Evolutionary conservation across 345 rosid species (phyloP), one percentile per base, ranked within the genome.

Genomic region (Anacardium occidentale): DNA sequence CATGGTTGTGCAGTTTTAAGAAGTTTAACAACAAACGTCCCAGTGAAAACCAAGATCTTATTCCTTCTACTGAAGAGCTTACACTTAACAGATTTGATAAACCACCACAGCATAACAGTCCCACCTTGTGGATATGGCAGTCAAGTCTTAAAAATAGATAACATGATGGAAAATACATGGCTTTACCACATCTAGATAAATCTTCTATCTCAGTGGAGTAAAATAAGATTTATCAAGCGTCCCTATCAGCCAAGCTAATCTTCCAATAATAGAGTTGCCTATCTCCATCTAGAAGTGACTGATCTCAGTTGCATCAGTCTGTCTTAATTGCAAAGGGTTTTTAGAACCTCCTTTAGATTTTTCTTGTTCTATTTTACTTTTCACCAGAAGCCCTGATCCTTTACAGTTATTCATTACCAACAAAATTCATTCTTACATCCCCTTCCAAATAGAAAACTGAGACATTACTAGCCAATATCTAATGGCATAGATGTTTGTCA

Each of bases 371-470:
- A 40, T 69, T 64, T 21, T 15, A 37, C 10, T 56, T 12, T 69
- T 55, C 52, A 8, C 54, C 12, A 57, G 62, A 69, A 69, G 45
- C 63, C 57, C 50, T 40, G 10, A 54, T 40, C n/a, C 21, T 56
- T 53, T 7, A 2, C 20, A 42, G 7, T 54, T 34, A 54, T 37
- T 53, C 44, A n/a, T 68, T 21, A 48, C 51, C 7, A n/a, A 32
- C 10, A 68, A 12, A 26, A n/a, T n/a, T 20, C 40, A 29, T 11
- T 10, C 44, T 9, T 0, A 8, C n/a, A 12, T 7, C 60, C 47
- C 20, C 52, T 53, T 20, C 21, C 3, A 29, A 37, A 32, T 26
- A 55, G 40, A 56, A 56, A 55, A 14, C 22, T 29, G 8, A 25
- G 42, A 22, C 17, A 69, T n/a, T 21, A 7, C 11, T 42, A 53